Conservation (phyloP, 768 basidiomycete genomes). For the Phylloporus sp. region DNA sequence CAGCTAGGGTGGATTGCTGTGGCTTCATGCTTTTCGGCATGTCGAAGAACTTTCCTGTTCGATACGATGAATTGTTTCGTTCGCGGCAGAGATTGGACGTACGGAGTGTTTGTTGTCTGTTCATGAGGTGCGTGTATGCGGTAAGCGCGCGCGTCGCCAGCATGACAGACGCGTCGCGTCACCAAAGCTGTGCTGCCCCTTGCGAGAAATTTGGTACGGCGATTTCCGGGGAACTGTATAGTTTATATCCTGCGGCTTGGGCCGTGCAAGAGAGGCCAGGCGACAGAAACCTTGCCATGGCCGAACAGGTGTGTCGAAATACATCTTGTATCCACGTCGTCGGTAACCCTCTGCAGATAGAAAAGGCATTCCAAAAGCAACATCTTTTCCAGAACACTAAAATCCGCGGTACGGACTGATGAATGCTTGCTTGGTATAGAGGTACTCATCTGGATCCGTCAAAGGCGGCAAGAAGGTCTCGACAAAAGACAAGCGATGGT, state of each 20-base stretch:
- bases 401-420: conserved; percentile 66
- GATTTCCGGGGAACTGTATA: conserved; percentile 38
- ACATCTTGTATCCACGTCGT: neutral
- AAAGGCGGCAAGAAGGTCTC: conserved; percentile 82
- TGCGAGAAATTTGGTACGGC: conserved; percentile 17
- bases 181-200: neutral
- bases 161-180: conserved; percentile 12
- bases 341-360: conserved; percentile 51
- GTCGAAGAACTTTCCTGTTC: conserved; percentile 64
- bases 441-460: conserved; percentile 12
- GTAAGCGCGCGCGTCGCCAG: conserved; percentile 20
- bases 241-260: conserved; percentile 37
- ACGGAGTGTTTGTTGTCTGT: conserved; percentile 74
- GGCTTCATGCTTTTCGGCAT: conserved; percentile 68
- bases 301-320: conserved; percentile 48
- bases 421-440: conserved; percentile 1
- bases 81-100: conserved; percentile 7
- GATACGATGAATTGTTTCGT: neutral
- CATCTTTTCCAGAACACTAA: conserved; percentile 97
- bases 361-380: conserved; percentile 98
- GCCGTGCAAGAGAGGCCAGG: conserved; percentile 4
- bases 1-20: conserved; percentile 73
- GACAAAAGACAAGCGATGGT: conserved; percentile 97
- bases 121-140: conserved; percentile 38
- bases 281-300: conserved; percentile 40